Conservation (phyloP, 257 asterid genomes). For the Leonotis leonurus region DNA sequence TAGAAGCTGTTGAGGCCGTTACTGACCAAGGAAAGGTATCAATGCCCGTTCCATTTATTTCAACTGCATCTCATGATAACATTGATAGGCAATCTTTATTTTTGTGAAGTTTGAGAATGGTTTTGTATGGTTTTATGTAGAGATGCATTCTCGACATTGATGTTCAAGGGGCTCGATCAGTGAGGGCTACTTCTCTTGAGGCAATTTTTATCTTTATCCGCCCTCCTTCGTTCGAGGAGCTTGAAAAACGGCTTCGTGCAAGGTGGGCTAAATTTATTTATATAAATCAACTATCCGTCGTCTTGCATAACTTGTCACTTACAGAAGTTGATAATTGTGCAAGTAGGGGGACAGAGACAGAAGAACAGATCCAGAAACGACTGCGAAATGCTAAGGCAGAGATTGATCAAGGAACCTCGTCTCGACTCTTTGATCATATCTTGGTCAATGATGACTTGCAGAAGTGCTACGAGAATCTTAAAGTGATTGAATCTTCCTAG, state of each 20-base stretch:
- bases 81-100: too few species aligned
- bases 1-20: conserved; percentile 88
- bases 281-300: not conserved
- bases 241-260: conserved; percentile 95
- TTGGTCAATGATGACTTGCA: conserved; percentile 74
- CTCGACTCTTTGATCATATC: conserved; percentile 76
- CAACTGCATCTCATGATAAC: conserved; percentile 11
- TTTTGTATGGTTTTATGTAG: conserved; percentile 35
- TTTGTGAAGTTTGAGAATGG: not conserved
- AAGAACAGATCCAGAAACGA: conserved; percentile 87
- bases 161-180: conserved; percentile 98
- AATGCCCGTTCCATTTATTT: not conserved
- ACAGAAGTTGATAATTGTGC: not conserved
- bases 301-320: conserved; percentile 9
- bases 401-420: conserved; percentile 62
- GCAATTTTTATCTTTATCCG: conserved; percentile 83
- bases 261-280: conserved; percentile 46
- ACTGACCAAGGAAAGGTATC: conserved; percentile 85
- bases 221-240: conserved; percentile 93
- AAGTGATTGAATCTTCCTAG: conserved; percentile 36
- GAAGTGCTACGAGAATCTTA: conserved; percentile 58
- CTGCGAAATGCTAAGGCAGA: conserved; percentile 70
- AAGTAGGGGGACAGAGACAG: conserved; percentile 80
- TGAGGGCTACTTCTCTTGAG: conserved; percentile 79
- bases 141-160: conserved; percentile 97